A percentile compares a stretch with the other conserved stretches of the same genome.
phyloP scores from a whole-genome alignment of 768 basidiomycete species.

The Trametes coccinea region DNA sequence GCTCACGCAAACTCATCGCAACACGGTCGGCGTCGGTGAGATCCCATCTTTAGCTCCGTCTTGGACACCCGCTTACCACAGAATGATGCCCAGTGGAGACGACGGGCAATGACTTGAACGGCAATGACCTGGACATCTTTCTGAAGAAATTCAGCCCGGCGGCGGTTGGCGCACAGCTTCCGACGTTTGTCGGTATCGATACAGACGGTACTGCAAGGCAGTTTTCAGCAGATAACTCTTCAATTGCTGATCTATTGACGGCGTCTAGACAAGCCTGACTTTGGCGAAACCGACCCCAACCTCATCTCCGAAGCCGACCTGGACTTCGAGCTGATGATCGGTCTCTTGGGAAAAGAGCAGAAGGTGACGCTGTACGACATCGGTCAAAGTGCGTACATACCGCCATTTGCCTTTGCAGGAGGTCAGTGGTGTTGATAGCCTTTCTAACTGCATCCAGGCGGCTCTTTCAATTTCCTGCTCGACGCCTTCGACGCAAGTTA shows the following conservation, averaged over 20 bases:
- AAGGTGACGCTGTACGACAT: conserved; percentile 24
- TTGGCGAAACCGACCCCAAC: not conserved
- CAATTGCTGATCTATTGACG: too few species aligned
- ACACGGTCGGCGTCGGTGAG: conserved; percentile 2
- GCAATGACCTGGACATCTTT: conserved; percentile 1
- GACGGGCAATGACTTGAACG: not conserved
- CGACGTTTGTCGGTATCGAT: not conserved
- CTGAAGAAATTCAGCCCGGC: conserved; percentile 5
- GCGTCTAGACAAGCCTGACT: not conserved
- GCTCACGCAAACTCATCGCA: not conserved
- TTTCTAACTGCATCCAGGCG: conserved; percentile 32
- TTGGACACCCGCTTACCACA: not conserved
- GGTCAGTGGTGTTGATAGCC: not conserved
- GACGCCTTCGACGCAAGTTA: conserved; percentile 45
- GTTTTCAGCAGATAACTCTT: too few species aligned
- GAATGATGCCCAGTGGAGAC: not conserved
- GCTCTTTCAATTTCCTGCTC: conserved; percentile 45
- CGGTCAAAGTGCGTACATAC: conserved; percentile 17
- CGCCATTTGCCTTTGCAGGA: too few species aligned
- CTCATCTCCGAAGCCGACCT: conserved; percentile 5
- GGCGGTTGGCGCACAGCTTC: not conserved
- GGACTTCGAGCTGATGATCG: conserved; percentile 36
- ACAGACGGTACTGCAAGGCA: too few species aligned
- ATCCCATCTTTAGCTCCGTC: not conserved
- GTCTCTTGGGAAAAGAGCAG: conserved; percentile 33